These are phyloP conservation scores for Mycena galericulata DNA, from an alignment of 768 basidiomycete genomes.

Conservation along the genomic window DNA sequence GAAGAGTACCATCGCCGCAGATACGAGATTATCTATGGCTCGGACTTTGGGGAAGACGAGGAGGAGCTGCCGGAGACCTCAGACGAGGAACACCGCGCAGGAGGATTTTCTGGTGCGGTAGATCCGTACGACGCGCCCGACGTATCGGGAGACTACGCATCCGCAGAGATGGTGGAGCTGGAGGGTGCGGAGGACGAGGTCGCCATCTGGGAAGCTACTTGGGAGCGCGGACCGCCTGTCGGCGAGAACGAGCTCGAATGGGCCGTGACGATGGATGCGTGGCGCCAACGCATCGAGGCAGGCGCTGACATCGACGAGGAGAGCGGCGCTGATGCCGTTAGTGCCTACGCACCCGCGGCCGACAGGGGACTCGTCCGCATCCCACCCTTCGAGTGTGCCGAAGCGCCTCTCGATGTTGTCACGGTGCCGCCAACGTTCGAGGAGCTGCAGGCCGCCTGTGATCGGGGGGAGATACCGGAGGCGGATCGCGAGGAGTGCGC, in stretches of 20 bases:
- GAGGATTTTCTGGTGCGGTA: no score
- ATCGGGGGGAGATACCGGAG: neutral
- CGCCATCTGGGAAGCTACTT: neutral
- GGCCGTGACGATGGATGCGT: neutral
- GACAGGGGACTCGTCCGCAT: neutral
- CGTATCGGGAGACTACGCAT: no score
- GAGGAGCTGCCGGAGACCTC: neutral
- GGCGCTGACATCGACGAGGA: neutral
- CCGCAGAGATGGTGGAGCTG: no score
- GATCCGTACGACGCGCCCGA: no score
- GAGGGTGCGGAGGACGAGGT: neutral
- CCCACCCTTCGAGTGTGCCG: no score
- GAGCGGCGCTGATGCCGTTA: neutral
- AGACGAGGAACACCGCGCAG: no score
- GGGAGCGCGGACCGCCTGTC: neutral
- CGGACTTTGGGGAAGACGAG: neutral
- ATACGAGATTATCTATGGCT: neutral
- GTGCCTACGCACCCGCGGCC: neutral
- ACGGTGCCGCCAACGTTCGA: neutral
- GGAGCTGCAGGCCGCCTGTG: conserved; percentile 3
- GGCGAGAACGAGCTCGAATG: conserved; percentile 2
- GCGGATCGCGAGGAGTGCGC: neutral
- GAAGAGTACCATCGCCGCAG: neutral
- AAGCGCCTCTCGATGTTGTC: neutral
- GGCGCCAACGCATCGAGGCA: conserved; percentile 6